These are phyloP conservation scores for Spencermartinsiella europaea DNA, from an alignment of 805 yeast species.

Conservation along the genomic window DNA sequence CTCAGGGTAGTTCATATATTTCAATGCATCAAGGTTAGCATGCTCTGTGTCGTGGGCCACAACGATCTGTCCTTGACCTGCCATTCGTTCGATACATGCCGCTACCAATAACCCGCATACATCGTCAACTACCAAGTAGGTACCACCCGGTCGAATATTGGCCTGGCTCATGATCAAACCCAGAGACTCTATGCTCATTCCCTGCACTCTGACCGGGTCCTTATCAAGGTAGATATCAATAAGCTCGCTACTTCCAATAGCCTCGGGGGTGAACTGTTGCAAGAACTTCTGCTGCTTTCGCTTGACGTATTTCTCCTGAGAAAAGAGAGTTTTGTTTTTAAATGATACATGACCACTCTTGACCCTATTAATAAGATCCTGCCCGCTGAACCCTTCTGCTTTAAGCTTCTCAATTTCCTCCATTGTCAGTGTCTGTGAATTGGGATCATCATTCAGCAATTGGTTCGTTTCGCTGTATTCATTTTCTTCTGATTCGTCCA, in stretches of 20 bases:
- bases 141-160: constrained; percentile 85
- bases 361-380: constrained; percentile 73
- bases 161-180: constrained; percentile 74
- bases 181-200: constrained; percentile 78
- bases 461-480: constrained; percentile 59
- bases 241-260: constrained; percentile 63
- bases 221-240: constrained; percentile 72
- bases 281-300: constrained; percentile 90
- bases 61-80: constrained; percentile 61
- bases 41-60: constrained; percentile 91
- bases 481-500: constrained; percentile 38
- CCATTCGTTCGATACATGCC: constrained; percentile 87
- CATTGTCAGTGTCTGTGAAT: constrained; percentile 63
- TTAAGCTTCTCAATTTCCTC: constrained; percentile 86
- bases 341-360: constrained; percentile 81
- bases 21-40: constrained; percentile 68
- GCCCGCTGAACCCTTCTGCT: constrained; percentile 65
- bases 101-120: constrained; percentile 88
- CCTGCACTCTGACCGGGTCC: constrained; percentile 66
- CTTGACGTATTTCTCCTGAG: constrained; percentile 87
- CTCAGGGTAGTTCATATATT: constrained; percentile 54
- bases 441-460: constrained; percentile 61
- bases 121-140: constrained; percentile 83
- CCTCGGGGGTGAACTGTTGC: constrained; percentile 77
- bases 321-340: constrained; percentile 79